A percentile compares a stretch with the other conserved stretches of the same genome.
These are phyloP conservation scores for Tremella yokohamensis DNA, from an alignment of 768 basidiomycete genomes.

Conservation along the genomic window DNA sequence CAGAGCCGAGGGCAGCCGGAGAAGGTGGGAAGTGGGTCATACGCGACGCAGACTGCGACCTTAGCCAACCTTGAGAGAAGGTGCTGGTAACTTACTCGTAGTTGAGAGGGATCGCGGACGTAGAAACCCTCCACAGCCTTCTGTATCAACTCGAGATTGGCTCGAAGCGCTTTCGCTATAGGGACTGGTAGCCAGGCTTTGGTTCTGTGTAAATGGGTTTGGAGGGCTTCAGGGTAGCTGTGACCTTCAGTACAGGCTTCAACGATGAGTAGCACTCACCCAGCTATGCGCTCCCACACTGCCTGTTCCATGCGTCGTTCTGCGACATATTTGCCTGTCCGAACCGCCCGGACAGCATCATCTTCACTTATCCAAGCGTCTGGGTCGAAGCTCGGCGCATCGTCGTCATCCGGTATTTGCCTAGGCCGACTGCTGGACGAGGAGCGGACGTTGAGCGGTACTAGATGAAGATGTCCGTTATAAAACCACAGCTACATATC, in stretches of 20 bases:
- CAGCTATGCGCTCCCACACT: conserved; percentile 68
- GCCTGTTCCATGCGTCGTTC: conserved; percentile 61
- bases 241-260: background rate
- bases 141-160: conserved; percentile 69
- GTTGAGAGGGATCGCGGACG: conserved; percentile 83
- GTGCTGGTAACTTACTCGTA: conserved; percentile 62
- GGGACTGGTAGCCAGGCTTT: conserved; percentile 76
- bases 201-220: conserved; percentile 67
- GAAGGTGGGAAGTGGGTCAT: conserved; percentile 86
- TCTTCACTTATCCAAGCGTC: conserved; percentile 37
- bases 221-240: conserved; percentile 69
- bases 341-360: conserved; percentile 38
- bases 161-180: conserved; percentile 67
- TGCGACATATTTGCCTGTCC: conserved; percentile 59
- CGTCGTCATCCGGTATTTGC: conserved; percentile 58
- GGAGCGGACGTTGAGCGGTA: conserved; percentile 75
- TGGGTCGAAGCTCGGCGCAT: conserved; percentile 38
- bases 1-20: conserved; percentile 59
- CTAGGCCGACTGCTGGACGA: conserved; percentile 56
- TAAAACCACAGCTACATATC: conserved; percentile 79
- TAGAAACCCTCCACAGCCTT: conserved; percentile 90
- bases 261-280: conserved; percentile 54
- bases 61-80: background rate
- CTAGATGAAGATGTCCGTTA: conserved; percentile 73
- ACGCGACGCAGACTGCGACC: conserved; percentile 68